These are phyloP conservation scores for Phaseolus coccineus DNA, from an alignment of 331 rosid genomes.

Conservation along the genomic window DNA sequence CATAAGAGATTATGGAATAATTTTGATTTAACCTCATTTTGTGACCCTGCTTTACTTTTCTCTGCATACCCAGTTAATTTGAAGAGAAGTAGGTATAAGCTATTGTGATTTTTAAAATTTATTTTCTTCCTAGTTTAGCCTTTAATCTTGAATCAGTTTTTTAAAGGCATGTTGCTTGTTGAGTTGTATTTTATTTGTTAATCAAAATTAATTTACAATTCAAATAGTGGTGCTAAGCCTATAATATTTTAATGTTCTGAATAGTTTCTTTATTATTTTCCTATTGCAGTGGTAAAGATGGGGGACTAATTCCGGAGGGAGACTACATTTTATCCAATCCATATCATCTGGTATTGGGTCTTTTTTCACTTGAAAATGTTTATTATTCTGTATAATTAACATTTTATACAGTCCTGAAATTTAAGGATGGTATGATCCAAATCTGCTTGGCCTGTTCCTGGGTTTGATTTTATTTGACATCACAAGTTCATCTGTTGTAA, in stretches of 20 bases:
- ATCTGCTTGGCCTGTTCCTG: slow-evolving; percentile 20
- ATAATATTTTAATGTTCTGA: slow-evolving; percentile 22
- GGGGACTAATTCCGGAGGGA: slow-evolving; percentile 80
- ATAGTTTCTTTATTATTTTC: slow-evolving; percentile 26
- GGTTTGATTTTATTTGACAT: slow-evolving; percentile 20
- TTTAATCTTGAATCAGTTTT: slow-evolving; percentile 25
- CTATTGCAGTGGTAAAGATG: slow-evolving; percentile 86
- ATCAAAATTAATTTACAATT: slow-evolving; percentile 5
- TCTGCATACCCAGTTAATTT: background rate
- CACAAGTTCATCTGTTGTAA: slow-evolving; percentile 27
- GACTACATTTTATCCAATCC: slow-evolving; percentile 91
- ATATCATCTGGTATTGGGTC: slow-evolving; percentile 81
- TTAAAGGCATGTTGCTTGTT: slow-evolving; percentile 5
- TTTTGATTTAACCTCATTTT: slow-evolving; percentile 16
- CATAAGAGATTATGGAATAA: background rate
- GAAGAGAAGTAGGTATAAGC: background rate
- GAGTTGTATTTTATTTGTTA: slow-evolving; percentile 25
- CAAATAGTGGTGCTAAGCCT: slow-evolving; percentile 36
- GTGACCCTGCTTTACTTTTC: slow-evolving; percentile 34
- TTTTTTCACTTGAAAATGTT: slow-evolving; percentile 13
- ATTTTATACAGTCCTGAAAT: slow-evolving; percentile 3
- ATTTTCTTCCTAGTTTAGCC: background rate
- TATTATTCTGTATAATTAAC: slow-evolving; percentile 1
- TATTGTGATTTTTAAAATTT: slow-evolving; percentile 14
- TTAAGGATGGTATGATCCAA: slow-evolving; percentile 30